Percentiles rank a stretch among this genome's conserved stretches.
Conservation (phyloP, 1,139 yeast genomes). For the Pichia sp. region DNA sequence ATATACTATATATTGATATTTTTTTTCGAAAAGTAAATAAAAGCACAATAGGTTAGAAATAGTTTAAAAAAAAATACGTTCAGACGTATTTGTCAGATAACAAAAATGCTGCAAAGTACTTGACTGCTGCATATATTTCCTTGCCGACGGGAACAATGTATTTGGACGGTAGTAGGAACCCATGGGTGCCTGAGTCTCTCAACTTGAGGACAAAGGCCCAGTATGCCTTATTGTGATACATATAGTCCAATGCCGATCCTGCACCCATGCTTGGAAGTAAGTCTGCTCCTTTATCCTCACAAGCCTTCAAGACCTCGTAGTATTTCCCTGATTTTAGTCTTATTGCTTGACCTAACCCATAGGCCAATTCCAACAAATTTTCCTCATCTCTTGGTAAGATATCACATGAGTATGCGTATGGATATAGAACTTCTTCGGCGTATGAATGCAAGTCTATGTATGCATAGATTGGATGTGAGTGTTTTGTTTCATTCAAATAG, state of each 20-base stretch:
- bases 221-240: conserved; percentile 75
- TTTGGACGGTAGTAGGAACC: conserved; percentile 70
- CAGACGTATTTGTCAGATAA: conserved; percentile 26
- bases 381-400: conserved; percentile 75
- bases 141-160: conserved; percentile 72
- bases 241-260: conserved; percentile 77
- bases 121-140: conserved; percentile 65
- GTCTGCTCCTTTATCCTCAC: conserved; percentile 71
- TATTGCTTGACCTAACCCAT: conserved; percentile 72
- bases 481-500: conserved; percentile 57
- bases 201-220: conserved; percentile 84
- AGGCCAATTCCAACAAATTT: conserved; percentile 73
- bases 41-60: background rate
- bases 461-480: conserved; percentile 62
- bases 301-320: conserved; percentile 71
- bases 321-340: conserved; percentile 56
- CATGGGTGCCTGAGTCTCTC: conserved; percentile 80
- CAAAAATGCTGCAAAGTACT: conserved; percentile 66
- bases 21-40: background rate
- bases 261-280: conserved; percentile 69
- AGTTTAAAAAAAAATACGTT: background rate
- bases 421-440: conserved; percentile 76
- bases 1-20: too few species aligned
- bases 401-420: conserved; percentile 75
- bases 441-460: conserved; percentile 81